These are phyloP conservation scores for Candolleomyces eurysporus DNA, from an alignment of 768 basidiomycete genomes.

Conservation along the genomic window DNA sequence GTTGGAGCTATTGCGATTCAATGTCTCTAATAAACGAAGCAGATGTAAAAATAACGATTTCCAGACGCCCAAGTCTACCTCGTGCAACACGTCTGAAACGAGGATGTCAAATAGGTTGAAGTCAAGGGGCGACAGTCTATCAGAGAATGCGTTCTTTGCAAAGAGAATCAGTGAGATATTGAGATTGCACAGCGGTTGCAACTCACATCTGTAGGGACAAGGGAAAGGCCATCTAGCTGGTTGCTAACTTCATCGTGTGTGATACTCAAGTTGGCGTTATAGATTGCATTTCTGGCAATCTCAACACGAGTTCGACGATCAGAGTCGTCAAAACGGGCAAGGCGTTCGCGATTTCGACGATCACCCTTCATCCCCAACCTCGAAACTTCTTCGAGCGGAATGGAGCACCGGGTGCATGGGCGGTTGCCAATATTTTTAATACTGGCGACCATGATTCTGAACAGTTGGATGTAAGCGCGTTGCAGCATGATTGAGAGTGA, in stretches of 20 bases:
- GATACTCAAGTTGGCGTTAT: not conserved
- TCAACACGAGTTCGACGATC: not conserved
- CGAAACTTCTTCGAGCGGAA: constrained; percentile 22
- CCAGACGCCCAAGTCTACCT: constrained; percentile 38
- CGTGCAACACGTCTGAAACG: constrained; percentile 33
- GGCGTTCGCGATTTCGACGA: not conserved
- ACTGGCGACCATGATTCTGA: constrained; percentile 26
- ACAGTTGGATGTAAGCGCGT: not conserved
- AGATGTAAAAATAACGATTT: constrained; percentile 35
- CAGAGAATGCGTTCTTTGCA: constrained; percentile 31
- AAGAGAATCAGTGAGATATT: not conserved
- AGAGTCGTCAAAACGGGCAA: not conserved
- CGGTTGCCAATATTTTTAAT: constrained; percentile 34
- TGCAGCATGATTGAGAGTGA: not conserved
- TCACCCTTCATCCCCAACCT: constrained; percentile 23
- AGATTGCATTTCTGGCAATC: not conserved
- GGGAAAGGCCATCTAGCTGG: not conserved
- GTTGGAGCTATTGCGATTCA: constrained; percentile 7
- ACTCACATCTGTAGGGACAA: not conserved
- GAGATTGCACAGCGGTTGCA: not conserved
- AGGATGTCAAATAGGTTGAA: constrained; percentile 25
- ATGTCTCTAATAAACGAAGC: constrained; percentile 25
- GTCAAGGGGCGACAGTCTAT: constrained; percentile 10
- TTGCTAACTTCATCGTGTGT: not conserved
- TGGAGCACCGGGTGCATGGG: constrained; percentile 33